Conservation (phyloP, 2,329 filamentous ascomycete genomes). For the Paraconiothyrium brasiliense region DNA sequence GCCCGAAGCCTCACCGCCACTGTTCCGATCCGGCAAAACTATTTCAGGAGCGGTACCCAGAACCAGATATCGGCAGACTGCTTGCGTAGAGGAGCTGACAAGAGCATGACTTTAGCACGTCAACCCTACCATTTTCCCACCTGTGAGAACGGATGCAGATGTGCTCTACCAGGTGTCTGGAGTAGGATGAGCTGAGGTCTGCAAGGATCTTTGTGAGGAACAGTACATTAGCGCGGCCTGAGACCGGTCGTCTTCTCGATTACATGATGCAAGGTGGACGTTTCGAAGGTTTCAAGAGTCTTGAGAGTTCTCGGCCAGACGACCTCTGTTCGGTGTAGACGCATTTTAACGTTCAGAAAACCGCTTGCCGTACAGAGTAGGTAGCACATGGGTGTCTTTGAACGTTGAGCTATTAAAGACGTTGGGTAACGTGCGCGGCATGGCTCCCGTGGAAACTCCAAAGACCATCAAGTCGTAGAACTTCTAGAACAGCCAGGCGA, state of each 20-base stretch:
- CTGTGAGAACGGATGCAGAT: not conserved
- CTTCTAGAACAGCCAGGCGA: not conserved
- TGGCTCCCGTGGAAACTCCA: not conserved
- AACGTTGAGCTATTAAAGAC: not conserved
- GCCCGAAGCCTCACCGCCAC: conserved; percentile 1
- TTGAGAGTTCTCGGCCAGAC: not conserved
- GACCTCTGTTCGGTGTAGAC: not conserved
- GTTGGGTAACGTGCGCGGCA: not conserved
- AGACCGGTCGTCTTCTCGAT: not conserved
- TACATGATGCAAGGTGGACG: not conserved
- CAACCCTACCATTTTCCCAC: not conserved
- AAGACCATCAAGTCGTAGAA: not conserved
- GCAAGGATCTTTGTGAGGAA: conserved; percentile 1
- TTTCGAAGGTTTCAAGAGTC: not conserved
- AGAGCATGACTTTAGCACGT: not conserved
- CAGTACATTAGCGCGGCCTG: conserved; percentile 6
- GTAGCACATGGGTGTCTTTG: not conserved
- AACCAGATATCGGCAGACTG: not conserved
- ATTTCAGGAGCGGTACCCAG: not conserved
- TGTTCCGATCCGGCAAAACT: not conserved
- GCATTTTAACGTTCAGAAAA: not conserved
- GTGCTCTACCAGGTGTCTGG: conserved; percentile 1
- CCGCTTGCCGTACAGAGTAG: not conserved
- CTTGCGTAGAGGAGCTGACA: not conserved
- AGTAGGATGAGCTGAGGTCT: not conserved